Percentiles rank a stretch among this genome's conserved stretches.
Conservation (phyloP, 495 filamentous ascomycete genomes). For the Xylaria bambusicola region DNA sequence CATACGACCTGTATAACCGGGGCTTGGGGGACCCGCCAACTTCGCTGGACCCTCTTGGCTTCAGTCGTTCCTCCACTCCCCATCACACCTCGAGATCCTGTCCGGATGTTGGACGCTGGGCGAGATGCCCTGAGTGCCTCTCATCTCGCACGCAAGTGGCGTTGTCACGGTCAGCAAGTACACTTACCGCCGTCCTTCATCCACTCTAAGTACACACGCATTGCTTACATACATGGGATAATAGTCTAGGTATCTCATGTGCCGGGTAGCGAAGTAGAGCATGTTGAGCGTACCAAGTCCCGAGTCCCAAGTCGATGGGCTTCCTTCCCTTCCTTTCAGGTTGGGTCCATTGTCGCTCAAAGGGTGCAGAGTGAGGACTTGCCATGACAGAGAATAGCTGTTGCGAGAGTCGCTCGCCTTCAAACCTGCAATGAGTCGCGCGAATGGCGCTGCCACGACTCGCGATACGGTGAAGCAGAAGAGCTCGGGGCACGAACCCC, state of each 20-base stretch:
- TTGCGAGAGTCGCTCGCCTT: neutral
- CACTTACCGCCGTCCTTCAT: neutral
- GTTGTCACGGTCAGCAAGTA: neutral
- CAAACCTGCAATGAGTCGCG: neutral
- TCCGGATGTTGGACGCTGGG: constrained; percentile 9
- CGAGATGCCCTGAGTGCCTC: neutral
- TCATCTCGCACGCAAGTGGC: constrained; percentile 7
- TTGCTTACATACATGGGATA: no score
- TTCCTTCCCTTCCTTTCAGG: no score
- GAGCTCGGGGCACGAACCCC: constrained; percentile 1
- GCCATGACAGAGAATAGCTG: no score
- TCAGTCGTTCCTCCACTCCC: constrained; percentile 5
- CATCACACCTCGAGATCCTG: constrained; percentile 13
- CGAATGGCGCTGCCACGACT: neutral
- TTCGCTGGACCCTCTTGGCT: neutral
- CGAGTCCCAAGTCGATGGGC: neutral
- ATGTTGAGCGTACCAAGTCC: no score
- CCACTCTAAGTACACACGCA: no score
- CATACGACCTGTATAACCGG: neutral
- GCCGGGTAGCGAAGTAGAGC: neutral
- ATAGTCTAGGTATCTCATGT: no score
- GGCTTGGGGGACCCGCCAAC: neutral
- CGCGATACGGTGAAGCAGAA: constrained; percentile 12
- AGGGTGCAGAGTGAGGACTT: no score
- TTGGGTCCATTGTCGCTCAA: no score